A percentile compares a stretch with the other conserved stretches of the same genome.
These are phyloP conservation scores for Ganoderma sinense DNA, from an alignment of 1,284 basidiomycete genomes.

Conservation along the genomic window DNA sequence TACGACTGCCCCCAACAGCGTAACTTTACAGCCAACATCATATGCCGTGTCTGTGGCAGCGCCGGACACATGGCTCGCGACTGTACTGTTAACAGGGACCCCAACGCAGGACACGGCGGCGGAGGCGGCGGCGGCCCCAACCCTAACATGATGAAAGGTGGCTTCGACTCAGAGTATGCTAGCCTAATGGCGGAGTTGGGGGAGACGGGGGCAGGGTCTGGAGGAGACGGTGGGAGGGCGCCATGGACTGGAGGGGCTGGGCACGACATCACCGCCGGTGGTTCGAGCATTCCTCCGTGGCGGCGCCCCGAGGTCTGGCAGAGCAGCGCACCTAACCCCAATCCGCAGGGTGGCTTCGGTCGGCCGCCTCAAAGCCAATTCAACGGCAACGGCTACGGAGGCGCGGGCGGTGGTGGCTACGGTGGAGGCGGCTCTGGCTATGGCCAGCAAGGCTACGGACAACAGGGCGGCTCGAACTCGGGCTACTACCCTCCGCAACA, in stretches of 20 bases:
- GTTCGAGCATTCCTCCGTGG: conserved; percentile 86
- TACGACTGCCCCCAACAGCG: conserved; percentile 97
- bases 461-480: conserved; percentile 38
- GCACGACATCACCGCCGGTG: conserved; percentile 80
- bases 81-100: conserved; percentile 87
- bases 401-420: conserved; percentile 37
- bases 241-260: conserved; percentile 70
- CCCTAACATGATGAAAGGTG: conserved; percentile 61
- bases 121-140: conserved; percentile 36
- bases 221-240: conserved; percentile 57
- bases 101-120: conserved; percentile 51
- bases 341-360: conserved; percentile 51
- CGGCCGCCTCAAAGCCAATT: conserved; percentile 47
- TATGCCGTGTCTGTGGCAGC: conserved; percentile 95
- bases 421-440: conserved; percentile 35
- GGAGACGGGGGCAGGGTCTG: conserved; percentile 73
- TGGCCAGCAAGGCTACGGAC: conserved; percentile 51
- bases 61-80: conserved; percentile 98
- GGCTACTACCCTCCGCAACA: conserved; percentile 20
- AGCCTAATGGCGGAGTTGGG: conserved; percentile 98
- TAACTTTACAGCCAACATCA: conserved; percentile 97
- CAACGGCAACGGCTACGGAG: conserved; percentile 38
- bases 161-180: conserved; percentile 97
- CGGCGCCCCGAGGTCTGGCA: conserved; percentile 87
- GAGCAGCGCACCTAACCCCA: conserved; percentile 49